Percentiles rank a stretch among this genome's conserved stretches.
phyloP scores from a whole-genome alignment of 306 rosid species.

The Sicyos baderoa region DNA sequence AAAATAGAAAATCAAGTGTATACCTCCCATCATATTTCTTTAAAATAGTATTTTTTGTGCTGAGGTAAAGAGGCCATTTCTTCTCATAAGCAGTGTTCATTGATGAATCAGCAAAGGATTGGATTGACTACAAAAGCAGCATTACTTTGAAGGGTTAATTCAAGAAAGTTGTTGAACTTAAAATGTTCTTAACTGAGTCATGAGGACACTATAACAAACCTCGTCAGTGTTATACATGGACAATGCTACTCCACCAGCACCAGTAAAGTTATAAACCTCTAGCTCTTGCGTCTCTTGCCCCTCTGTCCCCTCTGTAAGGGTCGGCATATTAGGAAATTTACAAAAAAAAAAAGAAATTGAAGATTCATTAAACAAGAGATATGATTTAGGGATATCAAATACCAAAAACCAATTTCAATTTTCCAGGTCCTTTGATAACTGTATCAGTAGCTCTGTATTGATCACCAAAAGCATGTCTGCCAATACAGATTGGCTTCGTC shows the following conservation, averaged over 20 bases:
- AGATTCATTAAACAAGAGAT: background rate
- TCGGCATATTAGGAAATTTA: slow-evolving; percentile 22
- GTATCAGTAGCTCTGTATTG: slow-evolving; percentile 91
- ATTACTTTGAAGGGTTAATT: slow-evolving; percentile 15
- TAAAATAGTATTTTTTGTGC: slow-evolving; percentile 94
- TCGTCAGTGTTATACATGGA: slow-evolving; percentile 96
- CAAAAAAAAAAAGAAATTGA: background rate
- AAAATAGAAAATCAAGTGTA: slow-evolving; percentile 16
- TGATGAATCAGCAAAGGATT: slow-evolving; percentile 83
- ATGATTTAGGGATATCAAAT: background rate
- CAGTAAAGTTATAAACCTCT: slow-evolving; percentile 80
- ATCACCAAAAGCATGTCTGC: slow-evolving; percentile 98
- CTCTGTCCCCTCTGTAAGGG: slow-evolving; percentile 86
- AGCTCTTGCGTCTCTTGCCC: slow-evolving; percentile 65
- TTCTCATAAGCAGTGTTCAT: slow-evolving; percentile 79
- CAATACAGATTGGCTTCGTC: slow-evolving; percentile 90
- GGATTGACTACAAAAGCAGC: slow-evolving; percentile 55
- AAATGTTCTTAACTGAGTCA: slow-evolving; percentile 19
- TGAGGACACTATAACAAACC: slow-evolving; percentile 42
- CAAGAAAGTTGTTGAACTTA: slow-evolving; percentile 16
- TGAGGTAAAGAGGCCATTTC: slow-evolving; percentile 97
- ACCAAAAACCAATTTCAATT: slow-evolving; percentile 83
- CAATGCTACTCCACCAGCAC: slow-evolving; percentile 84
- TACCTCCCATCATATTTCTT: slow-evolving; percentile 99
- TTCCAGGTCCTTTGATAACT: slow-evolving; percentile 85